Base-by-base conservation (phyloP, 192 early-diverging fungal genomes). In the Coemansia sp. region DNA sequence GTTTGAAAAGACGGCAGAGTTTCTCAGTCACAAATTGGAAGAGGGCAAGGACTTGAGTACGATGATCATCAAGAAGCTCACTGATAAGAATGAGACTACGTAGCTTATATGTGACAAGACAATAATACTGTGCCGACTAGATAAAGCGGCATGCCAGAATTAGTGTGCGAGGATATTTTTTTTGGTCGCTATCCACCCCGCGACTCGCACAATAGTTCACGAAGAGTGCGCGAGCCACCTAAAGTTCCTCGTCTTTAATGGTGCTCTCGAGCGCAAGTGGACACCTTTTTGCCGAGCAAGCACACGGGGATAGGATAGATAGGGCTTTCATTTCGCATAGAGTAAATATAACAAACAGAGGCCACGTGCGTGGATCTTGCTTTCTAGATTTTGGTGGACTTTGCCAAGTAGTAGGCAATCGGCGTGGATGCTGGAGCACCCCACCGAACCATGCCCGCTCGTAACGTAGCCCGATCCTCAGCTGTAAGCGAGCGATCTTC, bases 1-100 rank as follows among this genome's bases (percentile, higher is more conserved):
- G 74, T 99, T 98, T 74, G 90, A 94, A 60, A 85, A 82, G 32
- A 94, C 94, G 6, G 86, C 93, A 6, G 78, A 77, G 61, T 99
- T 99, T 76, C 96, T 99, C 65, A 70, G 88, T 31, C 85, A 87
- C 10, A 73, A 87, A 59, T 56, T 89, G 32, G 64, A 79, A 62
- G 79, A 86, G 71, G 87, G 82, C 75, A 86, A 88, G 68, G 72
- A 79, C 35, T 64, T 84, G 19, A 86, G 85, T 60, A 82, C 84
- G 22, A 76, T 76, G 69, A 80, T 87, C n/a, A 60, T 87, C 37
- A 68, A 75, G 20, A 78, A 83, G 31, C 62, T 83, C 42, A 83
- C 81, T 12, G 66, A 75, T 19, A 64, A 25, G 36, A 32, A 60
- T 29, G 53, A 56, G 29, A 4, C 53, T 19, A 35, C 11, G n/a